These are phyloP conservation scores for Aphanomyces cochlioides DNA, from an alignment of 352 stramenopile species.

Conservation along the genomic window DNA sequence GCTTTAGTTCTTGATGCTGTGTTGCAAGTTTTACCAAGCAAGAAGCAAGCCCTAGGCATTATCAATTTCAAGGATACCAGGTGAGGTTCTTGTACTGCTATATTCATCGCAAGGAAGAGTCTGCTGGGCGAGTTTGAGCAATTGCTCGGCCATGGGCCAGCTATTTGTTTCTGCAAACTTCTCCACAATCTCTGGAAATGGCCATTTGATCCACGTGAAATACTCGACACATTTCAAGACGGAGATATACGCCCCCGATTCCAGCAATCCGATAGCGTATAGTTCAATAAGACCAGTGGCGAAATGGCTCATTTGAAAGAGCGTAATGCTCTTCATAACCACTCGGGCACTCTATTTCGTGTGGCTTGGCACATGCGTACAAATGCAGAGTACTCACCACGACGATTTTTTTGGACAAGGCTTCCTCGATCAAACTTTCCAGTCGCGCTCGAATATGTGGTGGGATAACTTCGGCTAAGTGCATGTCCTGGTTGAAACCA, in stretches of 20 bases:
- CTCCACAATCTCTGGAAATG: constrained; percentile 7
- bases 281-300: neutral
- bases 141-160: constrained; percentile 28
- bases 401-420: neutral
- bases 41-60: neutral
- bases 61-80: too few species aligned
- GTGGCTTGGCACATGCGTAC: neutral
- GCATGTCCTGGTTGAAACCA: too few species aligned
- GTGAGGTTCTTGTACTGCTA: too few species aligned
- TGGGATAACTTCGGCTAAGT: too few species aligned
- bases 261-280: neutral
- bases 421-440: neutral
- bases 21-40: neutral
- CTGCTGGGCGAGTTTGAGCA: constrained; percentile 16
- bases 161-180: constrained; percentile 12
- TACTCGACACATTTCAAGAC: constrained; percentile 16
- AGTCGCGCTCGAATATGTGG: too few species aligned
- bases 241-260: constrained; percentile 1
- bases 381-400: neutral
- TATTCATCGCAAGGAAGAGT: too few species aligned
- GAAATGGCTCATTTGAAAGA: constrained; percentile 18
- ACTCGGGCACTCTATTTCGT: constrained; percentile 22
- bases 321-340: constrained; percentile 1
- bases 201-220: constrained; percentile 14
- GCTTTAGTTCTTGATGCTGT: constrained; percentile 21